Evolutionary conservation across 2,329 filamentous ascomycete species (phyloP).

Genomic region (Macrophomina phaseolina): DNA sequence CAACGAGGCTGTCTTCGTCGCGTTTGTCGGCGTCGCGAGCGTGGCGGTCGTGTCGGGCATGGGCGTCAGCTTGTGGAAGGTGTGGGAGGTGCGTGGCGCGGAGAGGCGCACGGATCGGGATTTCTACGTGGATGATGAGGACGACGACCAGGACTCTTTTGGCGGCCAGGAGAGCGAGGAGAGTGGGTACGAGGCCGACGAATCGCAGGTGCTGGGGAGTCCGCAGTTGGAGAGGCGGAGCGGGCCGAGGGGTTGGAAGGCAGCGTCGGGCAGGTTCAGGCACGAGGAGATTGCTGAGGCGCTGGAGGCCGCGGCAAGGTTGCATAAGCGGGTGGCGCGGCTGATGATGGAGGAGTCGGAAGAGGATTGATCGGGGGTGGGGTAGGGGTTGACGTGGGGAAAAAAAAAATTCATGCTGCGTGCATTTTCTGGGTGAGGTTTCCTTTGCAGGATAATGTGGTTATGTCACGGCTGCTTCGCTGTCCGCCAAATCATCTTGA

Average conservation of each 20-base stretch:
- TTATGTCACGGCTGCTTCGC: no score
- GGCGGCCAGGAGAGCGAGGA: background rate
- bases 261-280: background rate
- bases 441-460: no score
- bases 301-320: background rate
- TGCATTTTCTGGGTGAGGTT: no score
- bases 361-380: background rate
- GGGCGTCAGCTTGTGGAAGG: constrained; percentile 8
- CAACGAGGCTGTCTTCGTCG: constrained; percentile 18
- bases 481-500: no score
- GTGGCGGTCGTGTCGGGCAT: background rate
- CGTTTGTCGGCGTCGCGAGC: background rate
- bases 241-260: background rate
- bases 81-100: constrained; percentile 10
- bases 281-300: constrained; percentile 6
- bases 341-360: constrained; percentile 1
- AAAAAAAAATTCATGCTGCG: no score
- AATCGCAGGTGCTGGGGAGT: background rate
- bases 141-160: background rate
- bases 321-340: constrained; percentile 3
- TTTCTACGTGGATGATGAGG: background rate
- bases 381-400: no score
- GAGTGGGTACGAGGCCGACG: background rate
- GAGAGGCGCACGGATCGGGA: background rate
- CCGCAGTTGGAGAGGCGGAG: background rate